These are phyloP conservation scores for Penicillium steckii DNA, from an alignment of 495 filamentous ascomycete genomes.

Conservation along the genomic window DNA sequence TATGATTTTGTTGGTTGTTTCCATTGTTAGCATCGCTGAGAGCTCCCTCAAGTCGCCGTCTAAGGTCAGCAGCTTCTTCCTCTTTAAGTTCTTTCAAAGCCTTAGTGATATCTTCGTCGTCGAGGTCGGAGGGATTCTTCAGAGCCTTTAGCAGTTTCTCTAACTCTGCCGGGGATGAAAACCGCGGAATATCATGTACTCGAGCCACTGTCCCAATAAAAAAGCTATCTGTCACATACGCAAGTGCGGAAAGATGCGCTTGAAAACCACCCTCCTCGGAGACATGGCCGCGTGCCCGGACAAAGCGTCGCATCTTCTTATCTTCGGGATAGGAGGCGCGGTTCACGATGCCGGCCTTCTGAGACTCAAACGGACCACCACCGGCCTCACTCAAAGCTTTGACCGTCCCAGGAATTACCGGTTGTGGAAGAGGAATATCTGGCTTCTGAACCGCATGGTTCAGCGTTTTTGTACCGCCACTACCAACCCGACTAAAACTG, in stretches of 20 bases:
- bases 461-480: slow-evolving; percentile 59
- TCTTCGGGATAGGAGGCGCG: slow-evolving; percentile 55
- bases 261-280: slow-evolving; percentile 67
- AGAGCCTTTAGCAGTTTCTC: slow-evolving; percentile 38
- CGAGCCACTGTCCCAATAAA: slow-evolving; percentile 87
- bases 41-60: slow-evolving; percentile 36
- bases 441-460: slow-evolving; percentile 41
- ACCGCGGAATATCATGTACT: slow-evolving; percentile 71
- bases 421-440: slow-evolving; percentile 25
- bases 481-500: slow-evolving; percentile 75
- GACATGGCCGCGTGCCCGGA: slow-evolving; percentile 74
- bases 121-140: slow-evolving; percentile 47
- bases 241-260: slow-evolving; percentile 81
- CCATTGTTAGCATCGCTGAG: slow-evolving; percentile 24
- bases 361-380: slow-evolving; percentile 42
- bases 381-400: slow-evolving; percentile 29
- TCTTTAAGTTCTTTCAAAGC: slow-evolving; percentile 44
- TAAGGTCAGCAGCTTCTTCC: slow-evolving; percentile 41
- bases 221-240: slow-evolving; percentile 87
- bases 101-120: slow-evolving; percentile 41
- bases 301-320: slow-evolving; percentile 73
- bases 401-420: slow-evolving; percentile 17
- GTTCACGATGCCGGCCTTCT: slow-evolving; percentile 42
- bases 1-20: slow-evolving; percentile 23
- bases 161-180: slow-evolving; percentile 43